Evolutionary conservation across 2,329 filamentous ascomycete genomes (phyloP).

Genomic region (Penicillium aurantiogriseum): DNA sequence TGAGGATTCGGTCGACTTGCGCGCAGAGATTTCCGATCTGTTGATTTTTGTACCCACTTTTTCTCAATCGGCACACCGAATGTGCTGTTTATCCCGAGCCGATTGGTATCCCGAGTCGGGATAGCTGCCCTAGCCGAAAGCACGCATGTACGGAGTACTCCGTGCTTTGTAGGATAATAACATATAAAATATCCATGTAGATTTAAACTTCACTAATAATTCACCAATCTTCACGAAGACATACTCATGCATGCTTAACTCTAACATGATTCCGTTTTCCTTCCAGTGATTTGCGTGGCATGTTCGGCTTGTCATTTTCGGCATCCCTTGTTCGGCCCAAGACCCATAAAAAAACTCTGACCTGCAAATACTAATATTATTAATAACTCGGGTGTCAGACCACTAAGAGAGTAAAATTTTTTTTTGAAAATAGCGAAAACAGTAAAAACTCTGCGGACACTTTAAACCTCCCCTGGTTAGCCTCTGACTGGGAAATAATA

Average conservation of each 20-base stretch:
- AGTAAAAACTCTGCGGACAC: not conserved
- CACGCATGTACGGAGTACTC: not conserved
- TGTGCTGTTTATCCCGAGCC: conserved; percentile 14
- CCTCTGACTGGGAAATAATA: not conserved
- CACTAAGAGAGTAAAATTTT: not conserved
- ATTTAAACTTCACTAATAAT: no score
- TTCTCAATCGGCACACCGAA: conserved; percentile 28
- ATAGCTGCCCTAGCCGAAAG: not conserved
- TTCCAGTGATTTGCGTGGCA: not conserved
- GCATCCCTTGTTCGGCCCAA: conserved; percentile 9
- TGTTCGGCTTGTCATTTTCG: conserved; percentile 3
- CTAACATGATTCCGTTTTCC: not conserved
- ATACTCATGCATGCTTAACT: not conserved
- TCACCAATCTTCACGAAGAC: not conserved
- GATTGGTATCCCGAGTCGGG: conserved; percentile 14
- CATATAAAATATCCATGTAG: not conserved
- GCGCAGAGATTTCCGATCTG: conserved; percentile 21
- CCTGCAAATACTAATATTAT: not conserved
- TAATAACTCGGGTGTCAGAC: conserved; percentile 6
- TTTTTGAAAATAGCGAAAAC: not conserved
- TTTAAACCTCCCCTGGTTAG: conserved; percentile 1
- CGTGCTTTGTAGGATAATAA: not conserved
- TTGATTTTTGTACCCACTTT: conserved; percentile 15
- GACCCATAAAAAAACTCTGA: conserved; percentile 13
- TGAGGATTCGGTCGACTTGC: conserved; percentile 21